Evolutionary conservation across 805 yeast genomes (phyloP).

Genomic region (Zygosaccharomyces bailii): DNA sequence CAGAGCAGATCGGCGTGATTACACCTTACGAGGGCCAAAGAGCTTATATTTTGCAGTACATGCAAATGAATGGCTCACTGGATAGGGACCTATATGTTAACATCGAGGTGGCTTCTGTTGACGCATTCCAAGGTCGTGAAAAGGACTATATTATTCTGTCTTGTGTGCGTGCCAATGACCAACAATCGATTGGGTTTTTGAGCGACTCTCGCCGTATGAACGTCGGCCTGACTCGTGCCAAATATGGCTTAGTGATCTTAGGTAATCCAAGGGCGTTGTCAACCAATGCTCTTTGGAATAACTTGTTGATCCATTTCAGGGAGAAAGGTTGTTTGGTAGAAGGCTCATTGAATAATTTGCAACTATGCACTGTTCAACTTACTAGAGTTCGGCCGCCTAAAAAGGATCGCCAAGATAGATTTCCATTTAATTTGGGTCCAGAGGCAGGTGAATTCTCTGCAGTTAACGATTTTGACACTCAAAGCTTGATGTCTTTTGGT

Average conservation of each 20-base stretch:
- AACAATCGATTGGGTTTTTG: slow-evolving; percentile 74
- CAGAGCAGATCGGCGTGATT: slow-evolving; percentile 83
- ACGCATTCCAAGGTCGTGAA: slow-evolving; percentile 98
- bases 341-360: slow-evolving; percentile 79
- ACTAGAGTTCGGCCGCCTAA: slow-evolving; percentile 30
- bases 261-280: slow-evolving; percentile 83
- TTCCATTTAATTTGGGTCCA: slow-evolving; percentile 23
- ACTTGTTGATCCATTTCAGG: slow-evolving; percentile 69
- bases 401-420: slow-evolving; percentile 14
- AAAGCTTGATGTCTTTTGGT: slow-evolving; percentile 35
- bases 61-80: slow-evolving; percentile 67
- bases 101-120: slow-evolving; percentile 92
- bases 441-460: slow-evolving; percentile 21
- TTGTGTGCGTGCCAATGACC: slow-evolving; percentile 85
- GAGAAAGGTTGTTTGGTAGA: slow-evolving; percentile 86
- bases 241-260: slow-evolving; percentile 70
- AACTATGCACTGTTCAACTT: slow-evolving; percentile 61
- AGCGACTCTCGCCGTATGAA: slow-evolving; percentile 82
- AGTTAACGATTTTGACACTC: slow-evolving; percentile 32
- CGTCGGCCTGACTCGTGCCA: slow-evolving; percentile 87
- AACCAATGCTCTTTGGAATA: slow-evolving; percentile 72
- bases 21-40: slow-evolving; percentile 96
- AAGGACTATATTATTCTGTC: slow-evolving; percentile 91
- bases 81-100: slow-evolving; percentile 61
- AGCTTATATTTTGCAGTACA: slow-evolving; percentile 71